Evolutionary conservation across 495 filamentous ascomycete genomes (phyloP), one percentile per base, ranked within the genome.

Genomic region (Aeminium ludgeri): DNA sequence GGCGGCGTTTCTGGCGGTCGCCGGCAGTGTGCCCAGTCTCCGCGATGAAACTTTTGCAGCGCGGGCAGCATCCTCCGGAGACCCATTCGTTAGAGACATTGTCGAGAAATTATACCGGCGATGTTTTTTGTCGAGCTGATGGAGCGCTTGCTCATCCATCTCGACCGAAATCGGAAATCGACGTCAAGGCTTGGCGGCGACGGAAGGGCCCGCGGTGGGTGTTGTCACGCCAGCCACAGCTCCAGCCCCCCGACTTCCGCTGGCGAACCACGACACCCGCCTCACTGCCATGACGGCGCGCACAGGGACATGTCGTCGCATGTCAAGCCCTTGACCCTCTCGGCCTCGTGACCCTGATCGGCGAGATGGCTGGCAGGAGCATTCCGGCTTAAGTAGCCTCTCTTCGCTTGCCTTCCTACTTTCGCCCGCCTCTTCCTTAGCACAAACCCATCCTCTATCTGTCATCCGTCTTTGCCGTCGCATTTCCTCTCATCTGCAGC

Each of bases 1-100:
- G 15, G 89, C 89, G 35, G 79, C 71, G 63, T 94, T 89, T 44
- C 89, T 79, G 6, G 49, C 65, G 40, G 48, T 41, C 10, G 50
- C 53, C 3, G 59, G 43, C 15, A 64, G 51, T 2, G 59, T 46
- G 1, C 59, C 59, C 6, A 64, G 55, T 25, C 41, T 56, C 13
- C 58, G 43, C 6, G 61, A 61, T 6, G 60, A 53, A 10, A 50
- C 10, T 13, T 52, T 46, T n/a, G 61, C 61, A 2, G 61, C 53
- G 20, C 47, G 49, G 0, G 61, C 61, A 13, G 58, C 57, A 32
- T 61, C 47, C 18, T 57, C 35, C 10, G 61, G 59, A 20, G 58
- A 59, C 10, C 58, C 59, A 38, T 64, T 62, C 3, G 59, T 62
- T 15, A 64, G 55, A 39, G 61, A 64, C 61, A 64, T 64, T 5